phyloP scores from a whole-genome alignment of 495 filamentous ascomycete genomes.

The Penicillium flavigenum region DNA sequence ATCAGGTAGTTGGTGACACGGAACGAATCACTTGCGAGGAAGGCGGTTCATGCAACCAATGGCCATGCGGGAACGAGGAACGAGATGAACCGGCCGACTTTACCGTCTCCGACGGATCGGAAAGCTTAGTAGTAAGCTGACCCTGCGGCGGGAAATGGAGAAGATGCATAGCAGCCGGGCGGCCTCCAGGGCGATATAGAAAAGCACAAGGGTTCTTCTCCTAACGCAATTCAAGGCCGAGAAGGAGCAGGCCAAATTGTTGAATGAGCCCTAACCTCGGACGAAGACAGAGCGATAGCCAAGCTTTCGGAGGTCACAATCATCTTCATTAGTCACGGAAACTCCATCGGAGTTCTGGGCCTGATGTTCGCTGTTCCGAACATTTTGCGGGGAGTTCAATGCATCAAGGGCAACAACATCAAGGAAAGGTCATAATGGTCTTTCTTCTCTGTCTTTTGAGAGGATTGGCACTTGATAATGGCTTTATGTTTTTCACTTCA shows the following conservation, averaged over 20 bases:
- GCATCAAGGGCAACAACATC: slow-evolving; percentile 1
- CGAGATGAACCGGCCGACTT: slow-evolving; percentile 32
- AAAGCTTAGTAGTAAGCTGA: slow-evolving; percentile 44
- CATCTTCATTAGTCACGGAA: slow-evolving; percentile 31
- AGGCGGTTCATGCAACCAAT: slow-evolving; percentile 38
- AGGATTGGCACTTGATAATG: not conserved
- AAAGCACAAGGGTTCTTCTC: slow-evolving; percentile 36
- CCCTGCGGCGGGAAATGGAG: slow-evolving; percentile 24
- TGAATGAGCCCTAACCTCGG: slow-evolving; percentile 33
- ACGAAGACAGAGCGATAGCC: slow-evolving; percentile 36
- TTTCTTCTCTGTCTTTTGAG: not conserved
- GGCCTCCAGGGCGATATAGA: slow-evolving; percentile 35
- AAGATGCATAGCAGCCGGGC: slow-evolving; percentile 34
- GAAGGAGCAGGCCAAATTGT: slow-evolving; percentile 40
- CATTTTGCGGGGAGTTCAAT: slow-evolving; percentile 18
- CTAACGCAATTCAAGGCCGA: slow-evolving; percentile 36
- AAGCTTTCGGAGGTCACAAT: slow-evolving; percentile 33
- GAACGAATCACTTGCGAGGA: slow-evolving; percentile 38
- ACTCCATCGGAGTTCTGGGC: slow-evolving; percentile 6
- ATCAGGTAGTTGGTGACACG: slow-evolving; percentile 38
- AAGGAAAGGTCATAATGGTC: slow-evolving; percentile 3
- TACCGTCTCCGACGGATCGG: slow-evolving; percentile 34
- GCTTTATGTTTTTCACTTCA: not conserved
- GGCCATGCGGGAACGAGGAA: slow-evolving; percentile 40
- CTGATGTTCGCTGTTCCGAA: slow-evolving; percentile 4